phyloP scores from a whole-genome alignment of 1,284 basidiomycete species.

The Moesziomyces antarcticus region DNA sequence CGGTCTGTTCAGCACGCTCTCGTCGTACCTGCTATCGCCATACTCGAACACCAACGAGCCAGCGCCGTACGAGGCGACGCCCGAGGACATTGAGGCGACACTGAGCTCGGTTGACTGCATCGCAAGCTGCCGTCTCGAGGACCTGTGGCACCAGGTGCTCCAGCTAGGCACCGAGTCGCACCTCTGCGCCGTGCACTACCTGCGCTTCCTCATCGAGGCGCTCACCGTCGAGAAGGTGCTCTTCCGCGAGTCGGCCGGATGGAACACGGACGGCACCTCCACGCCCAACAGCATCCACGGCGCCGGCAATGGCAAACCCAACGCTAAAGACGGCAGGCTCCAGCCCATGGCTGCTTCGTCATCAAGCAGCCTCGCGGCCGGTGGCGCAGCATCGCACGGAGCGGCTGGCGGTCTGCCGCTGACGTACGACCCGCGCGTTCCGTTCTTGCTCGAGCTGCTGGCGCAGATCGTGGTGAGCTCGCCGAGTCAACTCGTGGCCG shows the following conservation, averaged over 20 bases:
- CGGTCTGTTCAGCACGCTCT: constrained; percentile 90
- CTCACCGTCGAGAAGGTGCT: constrained; percentile 77
- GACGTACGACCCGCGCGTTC: constrained; percentile 91
- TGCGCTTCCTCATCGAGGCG: constrained; percentile 90
- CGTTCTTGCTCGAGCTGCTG: constrained; percentile 94
- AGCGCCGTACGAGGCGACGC: constrained; percentile 76
- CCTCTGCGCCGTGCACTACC: constrained; percentile 81
- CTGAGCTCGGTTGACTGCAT: constrained; percentile 95
- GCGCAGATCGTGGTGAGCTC: constrained; percentile 77
- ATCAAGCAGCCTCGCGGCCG: constrained; percentile 19
- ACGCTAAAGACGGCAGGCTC: constrained; percentile 61
- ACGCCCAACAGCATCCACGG: constrained; percentile 47
- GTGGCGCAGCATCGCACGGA: constrained; percentile 12
- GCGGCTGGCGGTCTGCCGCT: constrained; percentile 68
- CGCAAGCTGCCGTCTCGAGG: constrained; percentile 89
- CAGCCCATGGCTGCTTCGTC: constrained; percentile 23
- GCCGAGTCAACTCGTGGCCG: constrained; percentile 80
- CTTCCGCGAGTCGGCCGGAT: constrained; percentile 25
- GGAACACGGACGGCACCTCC: constrained; percentile 55
- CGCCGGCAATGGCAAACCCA: not conserved
- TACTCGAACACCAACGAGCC: constrained; percentile 80
- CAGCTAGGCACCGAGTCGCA: constrained; percentile 74
- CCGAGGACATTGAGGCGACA: constrained; percentile 91
- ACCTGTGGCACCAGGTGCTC: constrained; percentile 92
- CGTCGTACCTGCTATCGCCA: constrained; percentile 95